Evolutionary conservation across 176 grass and related monocot genomes (phyloP), one percentile per base, ranked within the genome.

Genomic region (Metroxylon sagu): DNA sequence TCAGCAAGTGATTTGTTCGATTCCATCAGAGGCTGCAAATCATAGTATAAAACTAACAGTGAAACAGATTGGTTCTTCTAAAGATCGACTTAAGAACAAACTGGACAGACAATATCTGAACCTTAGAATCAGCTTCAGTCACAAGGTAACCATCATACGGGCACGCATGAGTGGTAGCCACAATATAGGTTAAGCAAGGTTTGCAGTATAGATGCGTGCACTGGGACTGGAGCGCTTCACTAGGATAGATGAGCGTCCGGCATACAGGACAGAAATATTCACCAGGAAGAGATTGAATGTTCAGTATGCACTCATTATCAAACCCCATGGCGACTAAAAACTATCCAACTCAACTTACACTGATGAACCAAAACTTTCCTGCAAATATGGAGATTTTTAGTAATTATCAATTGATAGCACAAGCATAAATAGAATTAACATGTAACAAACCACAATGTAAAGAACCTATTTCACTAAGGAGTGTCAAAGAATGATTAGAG

Each of bases 141-240:
- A 98, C 94, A 62, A 98, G 83, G 60, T 98, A 98, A 19, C 94
- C 94, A 68, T 98, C 94, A 74, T 98, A 98, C 60, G 94, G 94
- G 53, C 94, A 98, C 16, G 85, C 84, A 75, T 98, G 85, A 30
- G 94, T 93, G 18, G 94, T 98, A 61, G 88, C 76, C 19, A 78
- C 88, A 55, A 82, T 80, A 73, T 98, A 90, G 57, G 88, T 60
- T 68, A 98, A 90, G 73, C 94, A 92, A 49, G 88, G 74, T 79
- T 98, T 93, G 71, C 94, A 98, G 67, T 98, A 98, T n/a, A 98
- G 79, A 93, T 98, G 94, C 16, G 94, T 98, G 76, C 93, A 98
- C 52, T 85, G 88, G 67, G 79, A 25, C 83, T 98, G 94, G 43
- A 98, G 39, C 29, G 94, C 88, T 64, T 98, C 88, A 17, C 72